Percentiles rank a stretch among this genome's conserved stretches.
Conservation (phyloP, 139 green algal species). For the Micractinium conductrix region DNA sequence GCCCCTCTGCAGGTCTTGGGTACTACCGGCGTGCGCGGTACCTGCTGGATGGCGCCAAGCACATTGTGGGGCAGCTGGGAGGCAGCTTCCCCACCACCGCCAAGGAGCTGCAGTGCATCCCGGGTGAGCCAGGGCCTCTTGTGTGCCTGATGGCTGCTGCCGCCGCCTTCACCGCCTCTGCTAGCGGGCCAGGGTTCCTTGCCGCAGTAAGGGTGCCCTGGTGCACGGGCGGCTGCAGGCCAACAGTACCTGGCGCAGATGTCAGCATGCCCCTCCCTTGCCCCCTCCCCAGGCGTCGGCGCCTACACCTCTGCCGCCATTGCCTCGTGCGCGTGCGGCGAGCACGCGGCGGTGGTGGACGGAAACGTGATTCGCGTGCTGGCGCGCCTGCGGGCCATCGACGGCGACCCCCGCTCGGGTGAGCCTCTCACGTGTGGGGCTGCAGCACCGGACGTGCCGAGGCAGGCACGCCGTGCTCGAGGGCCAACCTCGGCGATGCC, state of each 20-base stretch:
- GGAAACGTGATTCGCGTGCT: slow-evolving; percentile 95
- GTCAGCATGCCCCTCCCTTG: no score
- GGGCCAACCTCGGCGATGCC: no score
- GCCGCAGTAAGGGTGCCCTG: no score
- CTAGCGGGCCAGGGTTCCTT: neutral
- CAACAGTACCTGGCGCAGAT: neutral
- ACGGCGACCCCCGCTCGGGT: slow-evolving; percentile 42
- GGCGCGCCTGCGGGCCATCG: slow-evolving; percentile 58
- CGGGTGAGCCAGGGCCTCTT: slow-evolving; percentile 44
- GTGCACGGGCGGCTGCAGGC: no score
- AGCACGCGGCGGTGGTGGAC: slow-evolving; percentile 84
- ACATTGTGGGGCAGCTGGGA: slow-evolving; percentile 69
- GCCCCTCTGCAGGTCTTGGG: slow-evolving; percentile 73
- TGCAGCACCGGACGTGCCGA: neutral
- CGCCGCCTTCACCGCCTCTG: neutral
- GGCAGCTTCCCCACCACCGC: slow-evolving; percentile 77
- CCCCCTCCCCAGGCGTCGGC: slow-evolving; percentile 71
- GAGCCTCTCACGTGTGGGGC: no score
- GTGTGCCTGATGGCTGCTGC: neutral
- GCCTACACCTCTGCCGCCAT: slow-evolving; percentile 91
- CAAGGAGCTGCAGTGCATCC: slow-evolving; percentile 79
- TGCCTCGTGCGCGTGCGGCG: slow-evolving; percentile 87
- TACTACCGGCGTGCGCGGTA: slow-evolving; percentile 97
- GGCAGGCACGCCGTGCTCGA: no score
- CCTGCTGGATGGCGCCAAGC: slow-evolving; percentile 88